Conservation (phyloP, 1,284 basidiomycete species). For the Hymenochaete sp. region DNA sequence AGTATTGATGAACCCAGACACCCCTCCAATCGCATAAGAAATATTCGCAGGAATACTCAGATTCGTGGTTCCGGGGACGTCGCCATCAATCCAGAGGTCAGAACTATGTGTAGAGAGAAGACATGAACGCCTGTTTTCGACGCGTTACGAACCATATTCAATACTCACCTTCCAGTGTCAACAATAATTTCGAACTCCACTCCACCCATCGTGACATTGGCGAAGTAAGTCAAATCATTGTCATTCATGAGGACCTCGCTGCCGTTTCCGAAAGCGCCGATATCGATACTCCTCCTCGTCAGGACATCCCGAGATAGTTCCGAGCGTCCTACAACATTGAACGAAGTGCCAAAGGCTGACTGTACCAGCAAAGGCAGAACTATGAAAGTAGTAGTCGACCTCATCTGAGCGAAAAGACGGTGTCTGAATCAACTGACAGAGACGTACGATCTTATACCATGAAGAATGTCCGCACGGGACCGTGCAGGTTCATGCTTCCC, state of each 20-base stretch:
- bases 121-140: constrained; percentile 5
- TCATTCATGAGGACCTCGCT: constrained; percentile 30
- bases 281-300: constrained; percentile 4
- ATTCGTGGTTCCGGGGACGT: constrained; percentile 33
- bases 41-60: constrained; percentile 37
- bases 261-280: constrained; percentile 17
- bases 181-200: constrained; percentile 40
- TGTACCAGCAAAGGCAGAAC: too few relatives aligned
- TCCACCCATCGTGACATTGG: constrained; percentile 45
- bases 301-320: background rate
- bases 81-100: constrained; percentile 51
- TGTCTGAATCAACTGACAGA: too few relatives aligned
- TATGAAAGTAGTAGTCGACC: too few relatives aligned
- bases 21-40: constrained; percentile 34
- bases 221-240: constrained; percentile 42
- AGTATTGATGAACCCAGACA: constrained; percentile 42
- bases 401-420: too few relatives aligned
- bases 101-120: constrained; percentile 30
- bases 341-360: constrained; percentile 1
- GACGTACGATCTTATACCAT: too few relatives aligned
- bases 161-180: constrained; percentile 57
- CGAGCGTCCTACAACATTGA: constrained; percentile 6
- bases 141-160: background rate
- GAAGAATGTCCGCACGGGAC: too few relatives aligned
- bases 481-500: too few relatives aligned